phyloP scores from a whole-genome alignment of 2,329 filamentous ascomycete species.

The Pezicula radicicola region DNA sequence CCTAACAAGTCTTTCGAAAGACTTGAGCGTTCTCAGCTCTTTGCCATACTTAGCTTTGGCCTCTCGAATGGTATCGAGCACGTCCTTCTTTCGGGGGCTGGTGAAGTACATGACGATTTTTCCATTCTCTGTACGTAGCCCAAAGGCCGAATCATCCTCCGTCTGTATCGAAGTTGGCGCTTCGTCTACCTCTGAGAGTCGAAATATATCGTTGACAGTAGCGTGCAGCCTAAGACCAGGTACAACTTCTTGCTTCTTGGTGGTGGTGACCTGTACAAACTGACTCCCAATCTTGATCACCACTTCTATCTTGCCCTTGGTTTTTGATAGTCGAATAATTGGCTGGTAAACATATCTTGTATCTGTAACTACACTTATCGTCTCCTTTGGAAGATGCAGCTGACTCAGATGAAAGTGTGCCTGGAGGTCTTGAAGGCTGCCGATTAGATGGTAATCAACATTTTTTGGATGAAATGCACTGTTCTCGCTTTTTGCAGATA shows the following conservation, averaged over 20 bases:
- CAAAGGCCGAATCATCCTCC: constrained; percentile 66
- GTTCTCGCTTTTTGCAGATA: constrained; percentile 56
- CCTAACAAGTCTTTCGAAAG: constrained; percentile 62
- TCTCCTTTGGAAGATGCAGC: constrained; percentile 66
- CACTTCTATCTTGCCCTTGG: constrained; percentile 68
- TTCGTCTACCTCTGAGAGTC: constrained; percentile 65
- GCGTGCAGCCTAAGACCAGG: constrained; percentile 59
- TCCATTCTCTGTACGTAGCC: constrained; percentile 64
- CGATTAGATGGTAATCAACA: constrained; percentile 63
- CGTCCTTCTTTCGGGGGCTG: constrained; percentile 59
- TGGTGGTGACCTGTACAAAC: constrained; percentile 67
- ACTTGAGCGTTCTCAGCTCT: constrained; percentile 56
- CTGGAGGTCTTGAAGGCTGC: constrained; percentile 64
- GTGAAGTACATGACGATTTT: constrained; percentile 72
- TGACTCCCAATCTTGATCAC: constrained; percentile 66
- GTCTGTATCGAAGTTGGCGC: constrained; percentile 60
- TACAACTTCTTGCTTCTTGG: constrained; percentile 66
- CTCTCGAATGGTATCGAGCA: constrained; percentile 59
- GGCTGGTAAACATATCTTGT: constrained; percentile 64
- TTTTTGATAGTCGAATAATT: constrained; percentile 63
- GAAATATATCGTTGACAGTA: constrained; percentile 68
- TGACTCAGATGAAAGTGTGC: constrained; percentile 65
- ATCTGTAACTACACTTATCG: constrained; percentile 65
- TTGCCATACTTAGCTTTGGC: constrained; percentile 65
- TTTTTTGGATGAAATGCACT: constrained; percentile 62